These are phyloP conservation scores for Symbiotaphrina buchneri DNA, from an alignment of 495 filamentous ascomycete species.

Conservation along the genomic window DNA sequence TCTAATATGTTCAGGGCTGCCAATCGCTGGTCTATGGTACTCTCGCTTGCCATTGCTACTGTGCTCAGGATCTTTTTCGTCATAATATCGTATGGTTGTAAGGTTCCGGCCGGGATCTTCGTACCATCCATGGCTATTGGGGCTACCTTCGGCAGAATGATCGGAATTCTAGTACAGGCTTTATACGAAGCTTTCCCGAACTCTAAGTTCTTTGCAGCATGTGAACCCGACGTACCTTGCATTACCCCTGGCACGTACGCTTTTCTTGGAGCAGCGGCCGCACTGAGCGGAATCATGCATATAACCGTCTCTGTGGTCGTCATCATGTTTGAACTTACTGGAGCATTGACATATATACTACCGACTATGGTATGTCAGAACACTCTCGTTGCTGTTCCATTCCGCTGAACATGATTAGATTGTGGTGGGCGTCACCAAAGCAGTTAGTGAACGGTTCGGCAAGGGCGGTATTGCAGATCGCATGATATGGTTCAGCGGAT, in stretches of 20 bases:
- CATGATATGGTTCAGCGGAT: constrained; percentile 99
- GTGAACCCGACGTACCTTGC: constrained; percentile 6
- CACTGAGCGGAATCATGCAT: constrained; percentile 7
- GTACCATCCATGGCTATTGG: constrained; percentile 97
- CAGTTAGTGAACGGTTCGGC: constrained; percentile 72
- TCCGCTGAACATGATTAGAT: constrained; percentile 26
- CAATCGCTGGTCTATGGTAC: constrained; percentile 56
- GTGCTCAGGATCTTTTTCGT: constrained; percentile 64
- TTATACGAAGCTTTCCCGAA: constrained; percentile 5
- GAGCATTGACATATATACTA: constrained; percentile 6
- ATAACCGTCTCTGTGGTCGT: constrained; percentile 7
- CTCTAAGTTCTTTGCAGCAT: constrained; percentile 6
- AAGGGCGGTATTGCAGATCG: constrained; percentile 94
- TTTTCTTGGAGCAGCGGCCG: constrained; percentile 5
- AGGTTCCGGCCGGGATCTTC: constrained; percentile 93
- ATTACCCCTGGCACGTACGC: constrained; percentile 7
- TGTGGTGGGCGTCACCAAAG: constrained; percentile 92
- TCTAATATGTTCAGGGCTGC: constrained; percentile 16
- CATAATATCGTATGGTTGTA: constrained; percentile 94
- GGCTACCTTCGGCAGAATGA: constrained; percentile 63
- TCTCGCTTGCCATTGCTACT: constrained; percentile 63
- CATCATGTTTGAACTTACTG: constrained; percentile 8
- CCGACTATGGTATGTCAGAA: constrained; percentile 5
- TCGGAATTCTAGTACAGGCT: constrained; percentile 7
- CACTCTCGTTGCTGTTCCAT: constrained; percentile 37